A percentile compares a stretch with the other conserved stretches of the same genome.
These are phyloP conservation scores for Coccomyxa subellipsoidea DNA, from an alignment of 163 green algal species.

Conservation along the genomic window DNA sequence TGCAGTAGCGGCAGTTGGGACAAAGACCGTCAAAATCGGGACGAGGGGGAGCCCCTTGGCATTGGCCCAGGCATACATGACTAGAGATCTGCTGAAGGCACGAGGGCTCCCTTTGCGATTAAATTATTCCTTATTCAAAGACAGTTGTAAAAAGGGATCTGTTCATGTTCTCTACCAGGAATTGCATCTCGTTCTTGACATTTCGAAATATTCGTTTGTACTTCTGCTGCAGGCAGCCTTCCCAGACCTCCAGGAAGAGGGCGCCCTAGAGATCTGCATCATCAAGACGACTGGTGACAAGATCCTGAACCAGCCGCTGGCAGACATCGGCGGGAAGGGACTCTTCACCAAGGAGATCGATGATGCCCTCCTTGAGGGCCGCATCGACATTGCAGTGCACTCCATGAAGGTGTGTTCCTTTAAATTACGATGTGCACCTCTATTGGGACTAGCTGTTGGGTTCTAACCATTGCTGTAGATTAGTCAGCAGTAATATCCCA, in stretches of 20 bases:
- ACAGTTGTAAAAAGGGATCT: too few relatives aligned
- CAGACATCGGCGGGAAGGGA: conserved; percentile 98
- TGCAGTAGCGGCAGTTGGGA: conserved; percentile 17
- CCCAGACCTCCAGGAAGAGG: conserved; percentile 86
- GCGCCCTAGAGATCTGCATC: conserved; percentile 95
- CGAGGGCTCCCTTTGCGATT: background rate
- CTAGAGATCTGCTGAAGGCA: conserved; percentile 88
- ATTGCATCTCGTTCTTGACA: too few relatives aligned
- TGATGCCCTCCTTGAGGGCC: conserved; percentile 88
- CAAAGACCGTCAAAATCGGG: conserved; percentile 69
- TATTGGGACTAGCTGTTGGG: too few relatives aligned
- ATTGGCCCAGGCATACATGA: conserved; percentile 96
- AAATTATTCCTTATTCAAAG: background rate
- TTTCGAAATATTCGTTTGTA: too few relatives aligned
- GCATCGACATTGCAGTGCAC: conserved; percentile 98
- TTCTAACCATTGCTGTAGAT: too few relatives aligned
- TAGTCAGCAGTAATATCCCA: too few relatives aligned
- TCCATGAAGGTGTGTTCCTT: conserved; percentile 99
- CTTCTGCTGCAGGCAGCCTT: conserved; percentile 68
- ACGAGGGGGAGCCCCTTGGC: conserved; percentile 91
- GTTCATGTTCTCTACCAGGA: too few relatives aligned
- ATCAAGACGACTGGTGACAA: conserved; percentile 99
- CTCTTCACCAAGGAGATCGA: conserved; percentile 99
- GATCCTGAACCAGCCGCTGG: conserved; percentile 93
- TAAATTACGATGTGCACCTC: background rate